Evolutionary conservation across 176 grass and related monocot species (phyloP).

Genomic region (Lolium rigidum): DNA sequence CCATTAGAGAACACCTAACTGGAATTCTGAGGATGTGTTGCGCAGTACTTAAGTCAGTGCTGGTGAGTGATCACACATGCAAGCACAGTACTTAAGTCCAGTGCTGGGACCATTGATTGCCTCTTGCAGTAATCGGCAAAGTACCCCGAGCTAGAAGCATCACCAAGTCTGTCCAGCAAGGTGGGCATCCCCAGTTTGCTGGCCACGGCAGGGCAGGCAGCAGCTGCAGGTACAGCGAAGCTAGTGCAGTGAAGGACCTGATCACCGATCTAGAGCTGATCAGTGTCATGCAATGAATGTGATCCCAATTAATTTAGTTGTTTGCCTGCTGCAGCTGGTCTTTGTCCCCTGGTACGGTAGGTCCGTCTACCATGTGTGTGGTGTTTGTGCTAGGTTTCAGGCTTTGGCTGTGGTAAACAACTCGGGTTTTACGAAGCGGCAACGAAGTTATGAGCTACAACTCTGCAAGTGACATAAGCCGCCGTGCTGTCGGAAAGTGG

Average conservation of each 20-base stretch:
- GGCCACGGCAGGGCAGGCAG: background rate
- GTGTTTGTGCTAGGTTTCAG: background rate
- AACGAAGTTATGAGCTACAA: too few relatives aligned
- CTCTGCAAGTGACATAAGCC: too few relatives aligned
- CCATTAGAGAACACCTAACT: background rate
- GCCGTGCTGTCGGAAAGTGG: too few relatives aligned
- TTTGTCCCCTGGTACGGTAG: background rate
- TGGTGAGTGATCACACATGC: background rate
- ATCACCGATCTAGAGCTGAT: conserved; percentile 9
- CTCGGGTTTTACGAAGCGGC: too few relatives aligned
- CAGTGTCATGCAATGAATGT: background rate
- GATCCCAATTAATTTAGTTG: background rate
- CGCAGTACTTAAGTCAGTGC: background rate
- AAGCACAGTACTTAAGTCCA: background rate
- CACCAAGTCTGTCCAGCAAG: background rate
- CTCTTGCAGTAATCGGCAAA: conserved; percentile 18
- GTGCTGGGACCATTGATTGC: background rate
- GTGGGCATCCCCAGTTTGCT: background rate
- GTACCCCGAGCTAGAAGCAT: conserved; percentile 19
- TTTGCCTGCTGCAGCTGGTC: too few relatives aligned
- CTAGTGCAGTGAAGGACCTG: conserved; percentile 1
- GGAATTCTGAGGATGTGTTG: conserved; percentile 28
- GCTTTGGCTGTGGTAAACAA: too few relatives aligned
- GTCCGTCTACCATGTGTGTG: background rate
- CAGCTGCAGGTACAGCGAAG: conserved; percentile 20